A percentile compares a stretch with the other conserved stretches of the same genome.
Evolutionary conservation across 2,329 filamentous ascomycete genomes (phyloP).

Genomic region (Fusarium pilosicola): DNA sequence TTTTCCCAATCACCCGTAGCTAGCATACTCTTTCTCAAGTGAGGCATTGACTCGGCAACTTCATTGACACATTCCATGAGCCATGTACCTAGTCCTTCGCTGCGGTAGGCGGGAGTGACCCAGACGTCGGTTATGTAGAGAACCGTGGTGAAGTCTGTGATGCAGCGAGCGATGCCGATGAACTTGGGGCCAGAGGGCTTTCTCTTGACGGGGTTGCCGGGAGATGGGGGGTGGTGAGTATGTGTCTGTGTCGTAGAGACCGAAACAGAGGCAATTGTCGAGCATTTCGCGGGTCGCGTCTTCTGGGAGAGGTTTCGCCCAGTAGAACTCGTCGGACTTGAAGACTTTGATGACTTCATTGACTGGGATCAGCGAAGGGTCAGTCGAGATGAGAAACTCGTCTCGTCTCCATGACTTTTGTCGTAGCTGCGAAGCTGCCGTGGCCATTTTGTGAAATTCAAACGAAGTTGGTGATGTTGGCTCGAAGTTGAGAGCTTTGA

Average conservation of each 20-base stretch:
- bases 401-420: conserved; percentile 52
- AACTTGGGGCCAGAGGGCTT: background rate
- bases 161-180: conserved; percentile 56
- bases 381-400: conserved; percentile 64
- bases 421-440: background rate
- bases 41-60: conserved; percentile 59
- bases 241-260: conserved; percentile 54
- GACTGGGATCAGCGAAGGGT: conserved; percentile 60
- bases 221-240: background rate
- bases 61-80: conserved; percentile 67
- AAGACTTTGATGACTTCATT: conserved; percentile 60
- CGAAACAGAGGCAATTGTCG: conserved; percentile 66
- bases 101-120: conserved; percentile 63
- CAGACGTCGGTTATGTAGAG: conserved; percentile 72
- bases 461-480: background rate
- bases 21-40: conserved; percentile 65
- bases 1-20: conserved; percentile 51
- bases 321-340: conserved; percentile 62
- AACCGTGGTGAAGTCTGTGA: conserved; percentile 73
- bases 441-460: background rate
- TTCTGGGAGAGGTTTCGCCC: conserved; percentile 59
- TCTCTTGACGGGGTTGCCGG: accelerated
- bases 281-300: conserved; percentile 57
- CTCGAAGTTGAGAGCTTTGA: background rate
- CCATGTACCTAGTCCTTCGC: conserved; percentile 69